Evolutionary conservation across 306 rosid genomes (phyloP).

Genomic region (Inga oerstediana): DNA sequence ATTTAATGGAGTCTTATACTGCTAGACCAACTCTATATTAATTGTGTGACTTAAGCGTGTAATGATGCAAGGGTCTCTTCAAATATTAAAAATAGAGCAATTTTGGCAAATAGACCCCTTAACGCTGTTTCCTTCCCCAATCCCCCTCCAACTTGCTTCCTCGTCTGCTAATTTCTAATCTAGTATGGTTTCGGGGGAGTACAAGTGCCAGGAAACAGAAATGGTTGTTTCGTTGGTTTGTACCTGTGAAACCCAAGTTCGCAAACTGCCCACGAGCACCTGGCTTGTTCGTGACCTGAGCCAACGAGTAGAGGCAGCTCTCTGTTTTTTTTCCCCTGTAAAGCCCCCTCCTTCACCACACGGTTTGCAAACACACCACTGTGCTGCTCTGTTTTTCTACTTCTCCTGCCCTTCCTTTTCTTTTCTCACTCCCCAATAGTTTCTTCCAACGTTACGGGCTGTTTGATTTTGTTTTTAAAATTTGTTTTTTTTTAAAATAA

Average conservation of each 20-base stretch:
- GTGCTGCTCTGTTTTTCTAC: slow-evolving; percentile 35
- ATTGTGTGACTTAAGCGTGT: too few relatives aligned
- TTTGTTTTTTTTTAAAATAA: too few relatives aligned
- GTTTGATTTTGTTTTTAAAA: too few relatives aligned
- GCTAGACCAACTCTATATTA: too few relatives aligned
- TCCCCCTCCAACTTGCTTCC: too few relatives aligned
- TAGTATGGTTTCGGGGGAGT: slow-evolving; percentile 52
- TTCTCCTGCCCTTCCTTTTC: neutral
- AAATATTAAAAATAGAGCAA: too few relatives aligned
- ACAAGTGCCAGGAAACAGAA: slow-evolving; percentile 42
- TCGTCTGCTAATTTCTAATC: neutral
- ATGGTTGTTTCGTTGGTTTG: slow-evolving; percentile 53
- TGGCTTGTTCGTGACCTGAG: slow-evolving; percentile 34
- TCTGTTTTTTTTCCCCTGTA: slow-evolving; percentile 25
- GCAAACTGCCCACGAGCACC: slow-evolving; percentile 50
- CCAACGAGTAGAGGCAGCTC: slow-evolving; percentile 42
- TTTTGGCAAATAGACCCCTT: too few relatives aligned
- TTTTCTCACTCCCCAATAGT: neutral
- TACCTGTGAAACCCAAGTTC: slow-evolving; percentile 48
- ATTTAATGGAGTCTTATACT: too few relatives aligned
- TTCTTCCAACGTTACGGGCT: neutral
- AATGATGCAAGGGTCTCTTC: too few relatives aligned
- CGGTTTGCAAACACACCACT: slow-evolving; percentile 16
- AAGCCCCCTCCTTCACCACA: slow-evolving; percentile 27
- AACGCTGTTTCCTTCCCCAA: too few relatives aligned